Base-by-base conservation (phyloP, 495 filamentous ascomycete genomes). In the Letharia lupina region DNA sequence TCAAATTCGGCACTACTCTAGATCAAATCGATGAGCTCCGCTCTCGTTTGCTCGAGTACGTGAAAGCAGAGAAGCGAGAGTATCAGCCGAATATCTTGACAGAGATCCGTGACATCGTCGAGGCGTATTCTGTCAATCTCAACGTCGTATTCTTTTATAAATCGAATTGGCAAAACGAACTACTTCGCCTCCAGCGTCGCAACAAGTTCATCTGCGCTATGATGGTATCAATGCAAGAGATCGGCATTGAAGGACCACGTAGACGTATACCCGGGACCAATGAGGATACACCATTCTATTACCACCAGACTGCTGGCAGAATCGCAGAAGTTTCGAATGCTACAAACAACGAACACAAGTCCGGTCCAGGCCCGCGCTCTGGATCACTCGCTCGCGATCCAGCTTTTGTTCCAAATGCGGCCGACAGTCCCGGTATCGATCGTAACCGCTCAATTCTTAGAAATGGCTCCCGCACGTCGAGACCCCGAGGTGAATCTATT, bases 61-160 rank as follows among this genome's bases (percentile, higher is more conserved):
- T 96, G 41, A 79, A 84, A 42, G 82, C 80, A 56, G 92, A 97
- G 77, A 93, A 96, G 76, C 89, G 93, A 40, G 94, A 97, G 73
- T 97, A 92, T 76, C 91, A 94, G 66, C 80, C 81, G 62, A 92
- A 92, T 69, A 93, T 98, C 65, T 83, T 97, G 58, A 97, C 94
- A 2, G 93, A 98, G 72, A 80, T 98, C 37, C 82, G 84, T 20
- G 80, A 82, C 37, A 82, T 88, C n/a, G 77, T 78, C 18, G 84
- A 88, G 61, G 84, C 81, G 54, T 85, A 89, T 79, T 83, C 81
- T 18, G 77, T 97, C 70, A 96, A 89, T 13, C 81, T 98, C 65
- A 97, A 97, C 75, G 87, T 98, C 62, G 88, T 97, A 68, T 97
- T 96, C 78, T 96, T 98, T 78, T 96, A 96, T 81, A 98, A 97